Evolutionary conservation across 2,329 filamentous ascomycete species (phyloP).

Genomic region (Talaromyces sp.): DNA sequence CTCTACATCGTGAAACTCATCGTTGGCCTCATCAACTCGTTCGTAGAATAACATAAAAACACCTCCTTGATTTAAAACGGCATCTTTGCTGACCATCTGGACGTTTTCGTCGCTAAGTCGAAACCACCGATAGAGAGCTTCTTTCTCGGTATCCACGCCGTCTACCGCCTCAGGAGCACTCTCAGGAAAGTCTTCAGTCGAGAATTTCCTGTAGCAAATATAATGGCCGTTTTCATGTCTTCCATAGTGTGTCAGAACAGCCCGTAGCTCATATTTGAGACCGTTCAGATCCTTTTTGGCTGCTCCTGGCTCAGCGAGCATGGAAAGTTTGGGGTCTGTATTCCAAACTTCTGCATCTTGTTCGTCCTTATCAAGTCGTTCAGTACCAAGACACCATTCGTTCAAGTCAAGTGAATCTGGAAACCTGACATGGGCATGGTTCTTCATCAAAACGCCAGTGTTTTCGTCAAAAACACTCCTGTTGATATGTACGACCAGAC

Average conservation of each 20-base stretch:
- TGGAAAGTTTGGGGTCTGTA: conserved; percentile 61
- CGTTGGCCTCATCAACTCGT: conserved; percentile 46
- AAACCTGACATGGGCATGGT: conserved; percentile 72
- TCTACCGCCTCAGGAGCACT: conserved; percentile 15
- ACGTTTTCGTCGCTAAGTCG: conserved; percentile 86
- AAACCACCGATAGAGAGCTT: conserved; percentile 66
- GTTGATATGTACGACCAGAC: conserved; percentile 81
- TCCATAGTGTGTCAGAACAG: conserved; percentile 83
- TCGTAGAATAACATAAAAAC: conserved; percentile 99
- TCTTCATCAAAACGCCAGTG: conserved; percentile 76
- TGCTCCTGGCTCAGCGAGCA: conserved; percentile 60
- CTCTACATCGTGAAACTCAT: neutral
- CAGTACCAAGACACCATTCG: conserved; percentile 74
- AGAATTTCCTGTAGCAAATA: conserved; percentile 76
- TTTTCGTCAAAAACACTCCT: conserved; percentile 83
- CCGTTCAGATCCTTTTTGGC: conserved; percentile 41
- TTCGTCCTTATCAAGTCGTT: conserved; percentile 21
- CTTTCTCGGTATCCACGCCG: conserved; percentile 27
- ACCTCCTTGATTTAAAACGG: conserved; percentile 68
- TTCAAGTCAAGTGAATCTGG: conserved; percentile 68
- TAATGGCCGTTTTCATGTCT: conserved; percentile 95
- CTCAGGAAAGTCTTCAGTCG: conserved; percentile 32
- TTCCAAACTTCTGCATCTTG: conserved; percentile 61
- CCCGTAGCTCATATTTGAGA: conserved; percentile 66
- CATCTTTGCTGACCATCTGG: conserved; percentile 63